Evolutionary conservation across 371 early-diverging fungal genomes (phyloP), one percentile per base, ranked within the genome.

Genomic region (Fennellomyces sp.): DNA sequence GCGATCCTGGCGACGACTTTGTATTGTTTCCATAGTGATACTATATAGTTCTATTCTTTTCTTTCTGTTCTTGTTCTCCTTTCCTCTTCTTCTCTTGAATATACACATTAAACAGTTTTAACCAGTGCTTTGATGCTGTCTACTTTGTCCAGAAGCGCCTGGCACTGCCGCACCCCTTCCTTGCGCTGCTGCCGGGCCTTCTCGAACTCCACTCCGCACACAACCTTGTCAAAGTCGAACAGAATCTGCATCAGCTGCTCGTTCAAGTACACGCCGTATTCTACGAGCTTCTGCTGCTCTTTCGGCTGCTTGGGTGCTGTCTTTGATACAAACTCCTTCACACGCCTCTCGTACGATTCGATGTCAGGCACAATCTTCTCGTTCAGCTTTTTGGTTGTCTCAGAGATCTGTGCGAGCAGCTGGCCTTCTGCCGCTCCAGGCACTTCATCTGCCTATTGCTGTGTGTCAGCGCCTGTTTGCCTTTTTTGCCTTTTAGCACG

Each of bases 201-300:
- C 8, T 68, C 69, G 31, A 60, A 53, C 7, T 31, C 52, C 2
- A 19, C 17, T 10, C 36, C 57, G 39, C 61, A 58, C 3, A 57
- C 15, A 30, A 68, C 25, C 13, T 61, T 64, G 27, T 68, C 69
- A n/a, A 68, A 57, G 1, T 63, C 64, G 36, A 68, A 68, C 5
- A 68, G 47, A 12, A 58, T 57, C 12, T 64, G 47, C 69, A 68
- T 68, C 42, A 68, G 47, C 31, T 60, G 58, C 29, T 68, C 69
- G 21, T 54, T 55, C 17, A 68, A 50, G 25, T 64, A 68, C 2
- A 58, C 29, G 7, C 64, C 69, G 30, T 61, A 57, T 15, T 63
- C 61, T 7, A 48, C 48, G 13, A 68, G 52, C 25, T 68, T 68
- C 26, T 54, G 29, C 36, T 58, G 57, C 7, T 58, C 36, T 42